Conservation (phyloP, 768 basidiomycete species). For the Sarcodon sp. region DNA sequence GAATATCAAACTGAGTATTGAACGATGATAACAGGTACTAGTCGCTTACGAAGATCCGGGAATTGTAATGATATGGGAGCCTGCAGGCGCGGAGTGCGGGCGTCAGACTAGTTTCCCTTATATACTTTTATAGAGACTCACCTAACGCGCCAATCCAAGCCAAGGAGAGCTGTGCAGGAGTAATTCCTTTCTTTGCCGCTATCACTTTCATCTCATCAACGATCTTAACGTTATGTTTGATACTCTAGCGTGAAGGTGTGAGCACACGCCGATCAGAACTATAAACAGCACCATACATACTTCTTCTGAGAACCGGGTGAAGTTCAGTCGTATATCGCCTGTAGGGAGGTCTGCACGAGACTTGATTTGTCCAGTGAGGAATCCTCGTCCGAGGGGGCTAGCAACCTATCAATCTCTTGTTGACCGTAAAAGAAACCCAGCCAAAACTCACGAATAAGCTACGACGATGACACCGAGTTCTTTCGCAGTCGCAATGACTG, state of each 20-base stretch:
- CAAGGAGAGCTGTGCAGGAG: conserved; percentile 28
- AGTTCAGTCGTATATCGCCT: conserved; percentile 20
- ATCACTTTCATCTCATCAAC: conserved; percentile 27
- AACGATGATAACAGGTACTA: no score
- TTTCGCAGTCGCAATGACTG: conserved; percentile 37
- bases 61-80: no score
- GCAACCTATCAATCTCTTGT: not conserved
- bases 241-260: conserved; percentile 14
- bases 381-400: conserved; percentile 41
- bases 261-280: not conserved
- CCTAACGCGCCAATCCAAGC: conserved; percentile 22
- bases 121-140: no score
- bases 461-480: conserved; percentile 47
- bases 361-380: conserved; percentile 39
- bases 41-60: conserved; percentile 2
- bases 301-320: conserved; percentile 26
- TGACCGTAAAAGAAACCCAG: not conserved
- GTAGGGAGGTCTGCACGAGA: conserved; percentile 20
- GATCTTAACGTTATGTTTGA: conserved; percentile 29
- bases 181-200: conserved; percentile 27
- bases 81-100: no score
- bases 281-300: conserved; percentile 9
- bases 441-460: conserved; percentile 36
- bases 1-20: no score
- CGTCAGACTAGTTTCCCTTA: no score